Evolutionary conservation across 805 yeast species (phyloP).

Genomic region (Candida easanensis): DNA sequence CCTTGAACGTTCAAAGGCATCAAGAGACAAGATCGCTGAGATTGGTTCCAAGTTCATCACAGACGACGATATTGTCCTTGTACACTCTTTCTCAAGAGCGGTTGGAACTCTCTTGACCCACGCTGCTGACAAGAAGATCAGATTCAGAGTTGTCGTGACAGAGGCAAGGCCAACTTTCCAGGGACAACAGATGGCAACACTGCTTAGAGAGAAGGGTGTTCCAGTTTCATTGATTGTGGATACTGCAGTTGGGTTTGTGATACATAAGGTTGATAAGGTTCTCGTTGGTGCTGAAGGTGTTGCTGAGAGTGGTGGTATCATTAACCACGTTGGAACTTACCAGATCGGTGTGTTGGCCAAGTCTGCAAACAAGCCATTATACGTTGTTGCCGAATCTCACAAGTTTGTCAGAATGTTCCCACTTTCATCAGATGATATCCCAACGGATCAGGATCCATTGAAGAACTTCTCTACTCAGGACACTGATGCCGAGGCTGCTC

Average conservation of each 20-base stretch:
- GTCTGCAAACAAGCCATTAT: constrained; percentile 86
- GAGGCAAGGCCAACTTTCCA: constrained; percentile 86
- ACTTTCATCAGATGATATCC: constrained; percentile 86
- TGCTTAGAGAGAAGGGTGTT: constrained; percentile 66
- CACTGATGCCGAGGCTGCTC: constrained; percentile 33
- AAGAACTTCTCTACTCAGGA: constrained; percentile 36
- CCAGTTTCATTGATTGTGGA: constrained; percentile 90
- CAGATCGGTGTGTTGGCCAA: constrained; percentile 92
- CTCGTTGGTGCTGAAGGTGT: constrained; percentile 99
- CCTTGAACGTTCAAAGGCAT: constrained; percentile 85
- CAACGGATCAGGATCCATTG: constrained; percentile 49
- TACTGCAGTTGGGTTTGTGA: constrained; percentile 88
- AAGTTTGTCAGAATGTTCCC: constrained; percentile 97
- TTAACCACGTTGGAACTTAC: constrained; percentile 91
- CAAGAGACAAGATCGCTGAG: constrained; percentile 83
- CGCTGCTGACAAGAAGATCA: constrained; percentile 73
- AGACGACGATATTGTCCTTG: constrained; percentile 87
- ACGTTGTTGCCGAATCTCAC: constrained; percentile 92
- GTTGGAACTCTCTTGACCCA: constrained; percentile 70
- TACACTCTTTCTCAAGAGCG: constrained; percentile 91
- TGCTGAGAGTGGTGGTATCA: constrained; percentile 97
- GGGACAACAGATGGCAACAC: constrained; percentile 68
- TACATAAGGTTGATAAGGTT: constrained; percentile 88
- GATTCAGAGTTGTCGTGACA: constrained; percentile 89
- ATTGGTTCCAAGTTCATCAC: constrained; percentile 85